phyloP scores from a whole-genome alignment of 208 protist species.

The Histomonas meleagridis region DNA sequence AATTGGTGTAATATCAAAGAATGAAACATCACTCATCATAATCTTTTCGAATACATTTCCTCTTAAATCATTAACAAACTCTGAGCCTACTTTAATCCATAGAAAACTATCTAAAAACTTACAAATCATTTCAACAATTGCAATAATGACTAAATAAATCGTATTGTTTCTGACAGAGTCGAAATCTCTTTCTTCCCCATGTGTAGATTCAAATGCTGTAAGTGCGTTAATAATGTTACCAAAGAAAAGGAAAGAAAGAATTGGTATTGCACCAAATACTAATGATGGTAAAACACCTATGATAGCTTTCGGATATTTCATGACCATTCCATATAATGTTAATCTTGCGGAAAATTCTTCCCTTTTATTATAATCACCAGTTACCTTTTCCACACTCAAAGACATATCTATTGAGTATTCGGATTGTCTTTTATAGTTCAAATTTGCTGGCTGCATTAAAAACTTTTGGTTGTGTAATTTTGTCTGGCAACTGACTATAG shows the following conservation, averaged over 20 bases:
- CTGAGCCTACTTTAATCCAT: background rate
- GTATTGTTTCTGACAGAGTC: too few relatives aligned
- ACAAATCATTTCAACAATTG: background rate
- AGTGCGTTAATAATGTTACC: constrained; percentile 9
- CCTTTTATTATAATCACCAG: too few relatives aligned
- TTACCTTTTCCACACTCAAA: too few relatives aligned
- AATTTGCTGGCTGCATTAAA: too few relatives aligned
- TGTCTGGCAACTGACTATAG: too few relatives aligned
- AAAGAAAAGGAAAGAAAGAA: background rate
- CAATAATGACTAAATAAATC: background rate
- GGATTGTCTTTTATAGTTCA: too few relatives aligned
- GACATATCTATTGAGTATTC: too few relatives aligned
- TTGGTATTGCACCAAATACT: background rate
- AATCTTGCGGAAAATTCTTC: too few relatives aligned
- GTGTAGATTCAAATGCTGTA: background rate
- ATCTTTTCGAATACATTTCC: background rate
- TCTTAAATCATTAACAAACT: background rate
- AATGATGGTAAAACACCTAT: background rate
- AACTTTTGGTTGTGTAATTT: too few relatives aligned
- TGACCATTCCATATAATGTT: background rate
- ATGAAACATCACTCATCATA: background rate
- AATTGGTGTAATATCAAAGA: background rate
- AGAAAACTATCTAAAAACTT: background rate
- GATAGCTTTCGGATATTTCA: background rate
- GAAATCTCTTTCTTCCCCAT: too few relatives aligned